Evolutionary conservation across 805 yeast species (phyloP).

Genomic region (Kazachstania martiniae): DNA sequence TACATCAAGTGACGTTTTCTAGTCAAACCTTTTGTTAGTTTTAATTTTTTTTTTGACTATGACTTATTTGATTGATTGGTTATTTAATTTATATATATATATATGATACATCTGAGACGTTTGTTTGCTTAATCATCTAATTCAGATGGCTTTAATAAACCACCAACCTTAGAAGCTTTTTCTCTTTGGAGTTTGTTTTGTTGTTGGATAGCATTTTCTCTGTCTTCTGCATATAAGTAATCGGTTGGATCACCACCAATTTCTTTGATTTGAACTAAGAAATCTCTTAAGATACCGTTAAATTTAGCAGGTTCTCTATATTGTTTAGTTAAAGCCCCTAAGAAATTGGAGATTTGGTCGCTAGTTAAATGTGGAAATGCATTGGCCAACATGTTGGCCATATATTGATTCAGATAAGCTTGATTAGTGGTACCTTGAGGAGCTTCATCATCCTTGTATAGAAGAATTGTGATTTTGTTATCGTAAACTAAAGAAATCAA

Average conservation of each 20-base stretch:
- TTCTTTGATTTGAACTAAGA: conserved; percentile 91
- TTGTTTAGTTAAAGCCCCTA: conserved; percentile 62
- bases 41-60: neutral
- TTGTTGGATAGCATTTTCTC: conserved; percentile 64
- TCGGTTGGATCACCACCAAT: conserved; percentile 93
- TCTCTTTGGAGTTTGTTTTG: conserved; percentile 62
- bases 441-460: conserved; percentile 71
- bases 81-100: neutral
- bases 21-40: no score
- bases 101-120: neutral
- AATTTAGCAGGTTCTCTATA: conserved; percentile 68
- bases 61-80: no score
- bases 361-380: conserved; percentile 90
- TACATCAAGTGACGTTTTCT: no score
- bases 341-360: conserved; percentile 73
- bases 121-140: conserved; percentile 55
- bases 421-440: conserved; percentile 79
- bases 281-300: conserved; percentile 82
- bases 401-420: conserved; percentile 64
- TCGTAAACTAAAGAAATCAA: conserved; percentile 76
- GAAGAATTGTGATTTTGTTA: conserved; percentile 61
- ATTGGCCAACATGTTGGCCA: conserved; percentile 66
- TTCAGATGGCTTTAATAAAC: conserved; percentile 88
- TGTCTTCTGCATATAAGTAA: conserved; percentile 88
- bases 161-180: conserved; percentile 81